Evolutionary conservation across 1,284 basidiomycete species (phyloP), one percentile per base, ranked within the genome.

Genomic region (Cutaneotrichosporon arboriforme): DNA sequence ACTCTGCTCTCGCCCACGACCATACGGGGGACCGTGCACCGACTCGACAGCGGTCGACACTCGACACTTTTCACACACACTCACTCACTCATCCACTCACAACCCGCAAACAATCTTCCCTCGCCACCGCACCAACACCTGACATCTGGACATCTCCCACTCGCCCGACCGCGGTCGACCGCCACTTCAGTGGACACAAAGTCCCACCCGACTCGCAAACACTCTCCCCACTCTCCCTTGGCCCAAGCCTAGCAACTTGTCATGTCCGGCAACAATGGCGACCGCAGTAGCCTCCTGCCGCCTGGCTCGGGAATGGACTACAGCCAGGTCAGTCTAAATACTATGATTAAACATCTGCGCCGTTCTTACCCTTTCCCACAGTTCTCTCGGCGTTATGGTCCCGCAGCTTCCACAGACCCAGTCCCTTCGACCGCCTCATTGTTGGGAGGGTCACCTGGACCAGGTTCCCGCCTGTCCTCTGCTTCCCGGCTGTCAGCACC

Each of bases 381-480:
- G 20, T 46, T 50, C 1, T 46, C 57, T 2, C 57, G 65, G 17
- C 62, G 64, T 22, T 71, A 71, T 51, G 69, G 69, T 14, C 70
- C 70, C 4, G 58, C 60, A 1, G 67, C 64, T 8, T 64, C 68
- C 4, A 40, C 65, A 0, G 49, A 57, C 4, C 63, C 64, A 4
- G 51, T 63, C 7, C 57, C 61, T 2, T 41, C 63, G 1, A 62
- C 57, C 7, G 59, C 67, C 5, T 57, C 64, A 1, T 51, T 70
- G 13, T 55, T 70, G 8, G 55, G 60, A 10, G 56, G 37, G 4
- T 45, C 43, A 14, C 17, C 43, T 8, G n/a, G 21, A 26, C 12
- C 23, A 7, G 43, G 43, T 10, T 45, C 43, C 8, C 43, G 43
- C n/a, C 15, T 45, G 20, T 26, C 43, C 4, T 21, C 50, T 9